Percentiles rank a stretch among this genome's conserved stretches.
phyloP scores from a whole-genome alignment of 2,329 filamentous ascomycete species.

The Hypoxylon sp. region DNA sequence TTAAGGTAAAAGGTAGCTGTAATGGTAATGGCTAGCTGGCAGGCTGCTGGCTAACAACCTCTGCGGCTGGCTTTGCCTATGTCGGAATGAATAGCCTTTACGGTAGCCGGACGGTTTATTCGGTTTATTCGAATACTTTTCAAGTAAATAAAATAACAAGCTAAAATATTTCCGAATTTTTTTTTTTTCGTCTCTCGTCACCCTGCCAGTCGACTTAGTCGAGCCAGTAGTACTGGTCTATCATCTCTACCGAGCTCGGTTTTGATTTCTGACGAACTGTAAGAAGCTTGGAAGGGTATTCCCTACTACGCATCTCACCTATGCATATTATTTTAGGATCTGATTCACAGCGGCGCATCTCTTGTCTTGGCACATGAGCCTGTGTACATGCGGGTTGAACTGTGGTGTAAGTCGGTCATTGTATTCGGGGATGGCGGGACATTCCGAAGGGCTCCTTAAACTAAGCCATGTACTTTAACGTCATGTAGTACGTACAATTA shows the following conservation, averaged over 20 bases:
- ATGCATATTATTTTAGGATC: slow-evolving; percentile 48
- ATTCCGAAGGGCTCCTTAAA: slow-evolving; percentile 37
- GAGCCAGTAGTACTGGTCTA: slow-evolving; percentile 22
- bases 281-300: slow-evolving; percentile 39
- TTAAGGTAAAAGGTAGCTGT: slow-evolving; percentile 19
- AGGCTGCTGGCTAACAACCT: slow-evolving; percentile 11
- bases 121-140: slow-evolving; percentile 8
- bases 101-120: slow-evolving; percentile 42
- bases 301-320: slow-evolving; percentile 41
- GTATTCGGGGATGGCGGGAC: slow-evolving; percentile 44
- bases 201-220: slow-evolving; percentile 15
- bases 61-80: slow-evolving; percentile 31
- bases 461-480: slow-evolving; percentile 32
- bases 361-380: slow-evolving; percentile 47
- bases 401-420: slow-evolving; percentile 48
- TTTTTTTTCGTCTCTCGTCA: slow-evolving; percentile 5
- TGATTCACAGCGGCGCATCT: slow-evolving; percentile 46
- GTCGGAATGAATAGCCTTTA: slow-evolving; percentile 33
- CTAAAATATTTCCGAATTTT: slow-evolving; percentile 4
- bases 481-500: slow-evolving; percentile 34
- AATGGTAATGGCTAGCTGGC: neutral
- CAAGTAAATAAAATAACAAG: neutral
- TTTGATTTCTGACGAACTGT: slow-evolving; percentile 33
- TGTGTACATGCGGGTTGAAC: slow-evolving; percentile 44
- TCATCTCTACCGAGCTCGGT: slow-evolving; percentile 32